A percentile compares a stretch with the other conserved stretches of the same genome.
Evolutionary conservation across 805 yeast species (phyloP).

Genomic region (Tetrapisispora arboricola): DNA sequence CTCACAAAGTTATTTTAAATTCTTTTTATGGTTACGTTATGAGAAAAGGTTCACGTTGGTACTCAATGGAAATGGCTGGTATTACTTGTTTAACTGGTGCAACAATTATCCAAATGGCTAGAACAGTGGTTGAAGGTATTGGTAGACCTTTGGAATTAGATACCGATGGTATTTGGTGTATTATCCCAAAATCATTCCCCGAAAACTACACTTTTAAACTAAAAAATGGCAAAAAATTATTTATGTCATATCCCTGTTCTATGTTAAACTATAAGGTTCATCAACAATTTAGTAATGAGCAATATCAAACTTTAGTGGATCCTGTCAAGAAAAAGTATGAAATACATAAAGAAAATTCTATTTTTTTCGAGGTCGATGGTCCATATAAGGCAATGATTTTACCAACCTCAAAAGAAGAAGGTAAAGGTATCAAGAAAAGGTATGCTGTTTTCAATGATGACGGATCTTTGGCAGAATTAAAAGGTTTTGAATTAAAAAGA

Average conservation of each 20-base stretch:
- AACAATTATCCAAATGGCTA: conserved; percentile 94
- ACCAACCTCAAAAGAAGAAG: conserved; percentile 96
- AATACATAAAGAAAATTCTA: conserved; percentile 80
- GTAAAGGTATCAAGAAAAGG: conserved; percentile 89
- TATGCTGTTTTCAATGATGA: conserved; percentile 96
- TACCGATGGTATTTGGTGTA: conserved; percentile 99
- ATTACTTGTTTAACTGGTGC: conserved; percentile 98
- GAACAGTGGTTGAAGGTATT: conserved; percentile 77
- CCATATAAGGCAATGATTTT: conserved; percentile 96
- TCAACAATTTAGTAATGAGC: conserved; percentile 83
- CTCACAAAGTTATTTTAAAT: conserved; percentile 92
- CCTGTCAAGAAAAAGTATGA: conserved; percentile 58
- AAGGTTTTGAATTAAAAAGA: conserved; percentile 93
- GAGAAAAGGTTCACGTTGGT: conserved; percentile 99
- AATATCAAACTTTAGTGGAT: conserved; percentile 80
- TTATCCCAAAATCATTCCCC: conserved; percentile 85
- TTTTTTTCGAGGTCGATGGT: conserved; percentile 97
- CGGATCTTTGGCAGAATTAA: conserved; percentile 87
- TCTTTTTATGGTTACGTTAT: conserved; percentile 97
- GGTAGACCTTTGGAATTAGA: conserved; percentile 95
- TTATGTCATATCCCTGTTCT: conserved; percentile 86
- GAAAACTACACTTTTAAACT: conserved; percentile 67
- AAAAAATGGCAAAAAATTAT: conserved; percentile 66
- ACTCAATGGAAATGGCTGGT: conserved; percentile 99
- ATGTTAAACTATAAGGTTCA: conserved; percentile 93